Conservation (phyloP, 2,329 filamentous ascomycete species). For the Fusarium sp. region DNA sequence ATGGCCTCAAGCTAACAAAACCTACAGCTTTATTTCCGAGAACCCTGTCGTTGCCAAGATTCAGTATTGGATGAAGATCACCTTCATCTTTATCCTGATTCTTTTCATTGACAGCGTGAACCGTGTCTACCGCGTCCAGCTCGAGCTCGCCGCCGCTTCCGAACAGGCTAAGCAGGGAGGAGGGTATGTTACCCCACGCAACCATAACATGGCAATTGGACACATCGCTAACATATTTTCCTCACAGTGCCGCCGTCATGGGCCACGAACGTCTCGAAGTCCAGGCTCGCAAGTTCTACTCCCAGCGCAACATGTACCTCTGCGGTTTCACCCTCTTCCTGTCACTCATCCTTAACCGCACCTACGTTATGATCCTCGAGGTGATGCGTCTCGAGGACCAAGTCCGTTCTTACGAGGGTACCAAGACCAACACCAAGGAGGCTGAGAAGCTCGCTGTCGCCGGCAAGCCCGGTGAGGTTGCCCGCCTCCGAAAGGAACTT, state of each 20-base stretch:
- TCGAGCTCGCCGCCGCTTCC: constrained; percentile 81
- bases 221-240: constrained; percentile 34
- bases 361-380: constrained; percentile 97
- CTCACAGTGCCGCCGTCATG: constrained; percentile 72
- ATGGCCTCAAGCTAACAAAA: constrained; percentile 14
- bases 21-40: constrained; percentile 87
- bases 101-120: constrained; percentile 97
- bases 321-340: constrained; percentile 99
- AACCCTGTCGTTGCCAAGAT: constrained; percentile 87
- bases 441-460: constrained; percentile 77
- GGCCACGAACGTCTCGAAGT: constrained; percentile 97
- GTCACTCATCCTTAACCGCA: constrained; percentile 98
- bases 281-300: constrained; percentile 99
- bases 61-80: constrained; percentile 98
- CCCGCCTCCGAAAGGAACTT: constrained; percentile 76
- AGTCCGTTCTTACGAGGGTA: constrained; percentile 81
- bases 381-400: constrained; percentile 92
- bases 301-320: constrained; percentile 99
- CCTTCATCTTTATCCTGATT: constrained; percentile 98
- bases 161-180: constrained; percentile 64
- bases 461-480: constrained; percentile 82
- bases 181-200: constrained; percentile 58
- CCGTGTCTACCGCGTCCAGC: constrained; percentile 95
- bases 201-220: constrained; percentile 3
- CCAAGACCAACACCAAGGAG: constrained; percentile 70